Evolutionary conservation across 768 basidiomycete species (phyloP).

Genomic region (Suillus bovinus): DNA sequence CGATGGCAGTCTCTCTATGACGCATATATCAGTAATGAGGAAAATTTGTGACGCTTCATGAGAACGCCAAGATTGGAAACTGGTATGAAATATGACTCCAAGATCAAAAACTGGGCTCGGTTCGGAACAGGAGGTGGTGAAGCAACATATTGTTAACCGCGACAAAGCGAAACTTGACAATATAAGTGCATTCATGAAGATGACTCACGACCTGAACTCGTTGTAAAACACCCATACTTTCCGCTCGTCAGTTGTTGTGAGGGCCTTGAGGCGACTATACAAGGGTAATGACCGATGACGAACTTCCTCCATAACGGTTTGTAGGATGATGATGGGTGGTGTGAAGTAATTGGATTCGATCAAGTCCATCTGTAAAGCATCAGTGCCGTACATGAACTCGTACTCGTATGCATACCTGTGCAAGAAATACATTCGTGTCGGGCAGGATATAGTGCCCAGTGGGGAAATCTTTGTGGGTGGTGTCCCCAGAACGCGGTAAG

Average conservation of each 20-base stretch:
- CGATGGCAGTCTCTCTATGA: constrained; percentile 74
- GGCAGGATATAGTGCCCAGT: constrained; percentile 83
- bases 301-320: constrained; percentile 96
- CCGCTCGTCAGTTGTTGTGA: constrained; percentile 85
- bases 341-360: constrained; percentile 76
- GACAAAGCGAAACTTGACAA: background rate
- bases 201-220: constrained; percentile 75
- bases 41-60: background rate
- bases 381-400: background rate
- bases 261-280: constrained; percentile 86
- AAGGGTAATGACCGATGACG: constrained; percentile 91
- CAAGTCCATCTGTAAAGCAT: constrained; percentile 78
- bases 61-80: background rate
- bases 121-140: background rate
- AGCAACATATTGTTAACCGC: background rate
- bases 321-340: constrained; percentile 84
- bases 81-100: background rate
- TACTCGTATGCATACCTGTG: constrained; percentile 57
- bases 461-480: constrained; percentile 54
- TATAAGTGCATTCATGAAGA: too few species aligned
- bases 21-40: background rate
- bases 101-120: background rate
- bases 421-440: constrained; percentile 93
- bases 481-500: constrained; percentile 62
- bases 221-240: constrained; percentile 86